Evolutionary conservation across 78 protist species (phyloP).

Genomic region (Cavenderia fasciculata): DNA sequence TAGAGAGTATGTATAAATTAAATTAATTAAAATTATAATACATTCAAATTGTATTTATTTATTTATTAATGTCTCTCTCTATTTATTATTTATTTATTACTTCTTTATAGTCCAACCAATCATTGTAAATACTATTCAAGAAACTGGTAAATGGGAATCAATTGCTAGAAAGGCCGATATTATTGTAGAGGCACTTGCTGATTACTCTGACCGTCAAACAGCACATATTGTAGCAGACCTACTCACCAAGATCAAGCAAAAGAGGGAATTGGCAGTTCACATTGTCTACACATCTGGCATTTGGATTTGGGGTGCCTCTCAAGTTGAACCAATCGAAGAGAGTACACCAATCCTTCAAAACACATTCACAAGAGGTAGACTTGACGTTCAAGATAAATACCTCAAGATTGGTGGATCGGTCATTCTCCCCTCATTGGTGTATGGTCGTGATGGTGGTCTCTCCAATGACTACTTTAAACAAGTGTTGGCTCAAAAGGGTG

Average conservation of each 20-base stretch:
- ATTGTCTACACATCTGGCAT: conserved; percentile 12
- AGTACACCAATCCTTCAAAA: neutral
- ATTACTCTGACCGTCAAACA: neutral
- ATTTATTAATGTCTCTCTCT: neutral
- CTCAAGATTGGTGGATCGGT: neutral
- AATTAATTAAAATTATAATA: neutral
- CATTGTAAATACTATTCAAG: neutral
- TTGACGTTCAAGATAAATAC: neutral
- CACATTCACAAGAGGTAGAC: neutral
- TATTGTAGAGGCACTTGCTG: conserved; percentile 13
- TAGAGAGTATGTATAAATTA: conserved; percentile 16
- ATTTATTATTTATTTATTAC: too few species aligned
- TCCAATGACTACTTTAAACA: neutral
- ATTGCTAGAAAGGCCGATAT: neutral
- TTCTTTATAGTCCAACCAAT: neutral
- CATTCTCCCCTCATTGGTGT: conserved; percentile 3
- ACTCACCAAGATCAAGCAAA: neutral
- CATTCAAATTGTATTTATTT: neutral
- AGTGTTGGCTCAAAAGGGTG: neutral
- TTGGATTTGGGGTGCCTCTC: neutral
- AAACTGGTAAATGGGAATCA: neutral
- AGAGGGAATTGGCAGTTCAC: neutral
- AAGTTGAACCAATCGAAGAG: neutral
- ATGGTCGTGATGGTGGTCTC: conserved; percentile 16
- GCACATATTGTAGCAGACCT: neutral